Percentiles rank a stretch among this genome's conserved stretches.
Evolutionary conservation across 1,139 yeast species (phyloP).

Genomic region (Taphrina communis): DNA sequence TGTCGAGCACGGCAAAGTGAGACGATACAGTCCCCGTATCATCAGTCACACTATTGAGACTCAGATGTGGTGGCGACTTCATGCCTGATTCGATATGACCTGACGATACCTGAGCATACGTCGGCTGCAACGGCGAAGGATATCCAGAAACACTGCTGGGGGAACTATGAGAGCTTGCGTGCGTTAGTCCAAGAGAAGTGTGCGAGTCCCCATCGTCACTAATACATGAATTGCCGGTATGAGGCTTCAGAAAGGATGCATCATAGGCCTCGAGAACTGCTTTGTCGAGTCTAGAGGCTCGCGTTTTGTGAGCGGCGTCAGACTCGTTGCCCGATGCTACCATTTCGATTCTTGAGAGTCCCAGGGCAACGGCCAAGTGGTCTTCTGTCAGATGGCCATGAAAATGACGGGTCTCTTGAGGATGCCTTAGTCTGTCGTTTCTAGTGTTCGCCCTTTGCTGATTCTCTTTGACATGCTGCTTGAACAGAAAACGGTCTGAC

Average conservation of each 20-base stretch:
- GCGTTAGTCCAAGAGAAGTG: slow-evolving; percentile 11
- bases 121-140: slow-evolving; percentile 20
- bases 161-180: slow-evolving; percentile 26
- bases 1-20: slow-evolving; percentile 11
- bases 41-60: slow-evolving; percentile 5
- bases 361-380: not conserved
- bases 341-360: not conserved
- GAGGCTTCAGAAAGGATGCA: not conserved
- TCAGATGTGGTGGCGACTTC: slow-evolving; percentile 6
- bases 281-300: not conserved
- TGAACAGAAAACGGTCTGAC: not conserved
- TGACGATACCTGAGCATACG: slow-evolving; percentile 1
- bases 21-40: slow-evolving; percentile 7
- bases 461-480: not conserved
- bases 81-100: not conserved
- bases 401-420: not conserved
- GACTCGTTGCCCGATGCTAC: not conserved
- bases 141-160: slow-evolving; percentile 22
- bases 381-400: not conserved
- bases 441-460: not conserved
- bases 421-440: not conserved
- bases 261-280: slow-evolving; percentile 4
- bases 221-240: not conserved
- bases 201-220: slow-evolving; percentile 26
- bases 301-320: not conserved